phyloP scores from a whole-genome alignment of 768 basidiomycete genomes.

The Termitomyces sp. region DNA sequence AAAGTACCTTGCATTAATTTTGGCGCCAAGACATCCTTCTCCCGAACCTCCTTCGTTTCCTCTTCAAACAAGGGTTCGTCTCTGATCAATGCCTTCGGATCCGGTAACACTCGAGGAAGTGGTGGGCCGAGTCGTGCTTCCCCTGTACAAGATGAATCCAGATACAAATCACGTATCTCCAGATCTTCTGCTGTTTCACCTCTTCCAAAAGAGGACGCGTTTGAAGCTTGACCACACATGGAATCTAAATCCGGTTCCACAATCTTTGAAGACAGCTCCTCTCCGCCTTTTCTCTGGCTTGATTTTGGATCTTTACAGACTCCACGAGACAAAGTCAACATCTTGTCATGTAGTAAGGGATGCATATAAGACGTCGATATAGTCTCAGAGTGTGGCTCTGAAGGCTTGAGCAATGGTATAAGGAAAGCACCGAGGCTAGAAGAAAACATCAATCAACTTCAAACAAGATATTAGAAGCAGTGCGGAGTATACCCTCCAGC shows the following conservation, averaged over 20 bases:
- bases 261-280: constrained; percentile 1
- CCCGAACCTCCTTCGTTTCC: constrained; percentile 15
- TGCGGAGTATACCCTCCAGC: constrained; percentile 6
- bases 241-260: constrained; percentile 22
- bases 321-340: not conserved
- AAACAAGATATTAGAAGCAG: not conserved
- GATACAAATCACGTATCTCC: constrained; percentile 4
- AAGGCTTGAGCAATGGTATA: constrained; percentile 19
- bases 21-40: constrained; percentile 16
- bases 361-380: constrained; percentile 19
- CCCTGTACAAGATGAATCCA: not conserved
- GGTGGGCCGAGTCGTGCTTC: constrained; percentile 5
- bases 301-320: not conserved
- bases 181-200: not conserved
- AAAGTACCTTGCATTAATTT: constrained; percentile 7
- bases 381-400: constrained; percentile 7
- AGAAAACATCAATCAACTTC: not conserved
- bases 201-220: not conserved
- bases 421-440: constrained; percentile 35
- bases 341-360: not conserved
- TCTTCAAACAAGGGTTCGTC: constrained; percentile 52
- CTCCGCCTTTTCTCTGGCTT: not conserved
- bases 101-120: constrained; percentile 7
- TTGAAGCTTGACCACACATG: constrained; percentile 10
- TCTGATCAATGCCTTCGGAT: constrained; percentile 36